A percentile compares a stretch with the other conserved stretches of the same genome.
Conservation (phyloP, 805 yeast genomes). For the Saccharomycopsis fermentans region DNA sequence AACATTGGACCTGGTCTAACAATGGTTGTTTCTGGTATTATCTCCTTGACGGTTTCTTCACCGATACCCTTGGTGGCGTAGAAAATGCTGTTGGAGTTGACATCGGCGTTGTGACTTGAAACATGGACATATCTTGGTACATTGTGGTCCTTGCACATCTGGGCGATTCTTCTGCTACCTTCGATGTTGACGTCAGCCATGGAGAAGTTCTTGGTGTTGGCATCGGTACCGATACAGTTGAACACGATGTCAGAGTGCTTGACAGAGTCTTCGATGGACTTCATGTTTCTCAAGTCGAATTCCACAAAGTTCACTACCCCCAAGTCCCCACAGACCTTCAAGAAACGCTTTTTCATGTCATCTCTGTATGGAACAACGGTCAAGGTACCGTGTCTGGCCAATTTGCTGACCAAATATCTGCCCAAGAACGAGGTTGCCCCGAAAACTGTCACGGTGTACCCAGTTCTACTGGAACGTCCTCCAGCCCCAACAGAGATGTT, state of each 20-base stretch:
- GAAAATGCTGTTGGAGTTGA: constrained; percentile 56
- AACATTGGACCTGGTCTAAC: constrained; percentile 79
- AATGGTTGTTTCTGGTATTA: constrained; percentile 66
- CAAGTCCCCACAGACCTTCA: constrained; percentile 76
- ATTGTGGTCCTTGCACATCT: constrained; percentile 56
- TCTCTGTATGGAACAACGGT: constrained; percentile 76
- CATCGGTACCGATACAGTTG: constrained; percentile 70
- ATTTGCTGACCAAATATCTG: constrained; percentile 54
- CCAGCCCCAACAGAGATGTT: constrained; percentile 64
- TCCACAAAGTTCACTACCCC: constrained; percentile 82
- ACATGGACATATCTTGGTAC: constrained; percentile 72
- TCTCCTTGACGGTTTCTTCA: constrained; percentile 59
- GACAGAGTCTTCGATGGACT: constrained; percentile 67
- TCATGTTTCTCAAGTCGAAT: constrained; percentile 67
- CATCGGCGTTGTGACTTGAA: constrained; percentile 67
- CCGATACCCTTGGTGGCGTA: constrained; percentile 73
- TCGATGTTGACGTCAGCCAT: constrained; percentile 81
- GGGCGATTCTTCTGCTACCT: constrained; percentile 66
- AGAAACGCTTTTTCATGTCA: constrained; percentile 63
- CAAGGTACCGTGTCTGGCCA: constrained; percentile 75
- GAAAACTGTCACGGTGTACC: constrained; percentile 81
- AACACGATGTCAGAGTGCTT: constrained; percentile 74
- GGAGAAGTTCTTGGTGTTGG: constrained; percentile 66
- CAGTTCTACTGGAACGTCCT: constrained; percentile 78
- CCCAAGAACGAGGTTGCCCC: constrained; percentile 79